phyloP scores from a whole-genome alignment of 257 asterid species.

The Cruciata laevipes region DNA sequence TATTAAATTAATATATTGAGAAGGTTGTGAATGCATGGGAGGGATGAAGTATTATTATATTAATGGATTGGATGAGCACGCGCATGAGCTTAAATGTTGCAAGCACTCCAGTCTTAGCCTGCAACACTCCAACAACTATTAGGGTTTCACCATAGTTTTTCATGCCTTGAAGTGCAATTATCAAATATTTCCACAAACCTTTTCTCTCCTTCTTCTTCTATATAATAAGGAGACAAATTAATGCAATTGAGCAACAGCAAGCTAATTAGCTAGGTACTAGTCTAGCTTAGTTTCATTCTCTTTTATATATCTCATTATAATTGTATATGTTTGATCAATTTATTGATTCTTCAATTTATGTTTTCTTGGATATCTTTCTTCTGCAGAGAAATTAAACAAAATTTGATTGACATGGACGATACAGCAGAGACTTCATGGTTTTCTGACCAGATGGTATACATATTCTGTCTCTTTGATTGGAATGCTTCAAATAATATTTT shows the following conservation, averaged over 20 bases:
- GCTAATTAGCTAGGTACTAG: no score
- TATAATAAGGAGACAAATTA: slow-evolving; percentile 2
- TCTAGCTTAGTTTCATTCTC: no score
- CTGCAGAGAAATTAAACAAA: background rate
- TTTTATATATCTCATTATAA: no score
- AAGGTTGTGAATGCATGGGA: background rate
- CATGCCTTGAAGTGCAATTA: background rate
- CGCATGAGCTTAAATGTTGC: background rate
- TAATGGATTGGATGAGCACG: background rate
- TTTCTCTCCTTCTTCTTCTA: background rate
- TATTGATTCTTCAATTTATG: no score
- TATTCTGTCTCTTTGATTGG: no score
- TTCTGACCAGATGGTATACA: slow-evolving; percentile 1
- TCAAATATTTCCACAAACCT: background rate
- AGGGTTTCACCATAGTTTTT: background rate
- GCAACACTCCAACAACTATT: background rate
- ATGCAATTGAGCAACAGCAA: no score
- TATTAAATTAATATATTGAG: no score
- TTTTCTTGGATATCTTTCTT: background rate
- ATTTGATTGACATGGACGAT: background rate
- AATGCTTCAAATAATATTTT: no score
- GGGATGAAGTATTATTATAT: background rate
- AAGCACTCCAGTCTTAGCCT: slow-evolving; percentile 4
- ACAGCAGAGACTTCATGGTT: slow-evolving; percentile 1
- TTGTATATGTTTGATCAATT: no score